Base-by-base conservation (phyloP, 371 early-diverging fungal species). In the Syncephalastrum monosporum region DNA sequence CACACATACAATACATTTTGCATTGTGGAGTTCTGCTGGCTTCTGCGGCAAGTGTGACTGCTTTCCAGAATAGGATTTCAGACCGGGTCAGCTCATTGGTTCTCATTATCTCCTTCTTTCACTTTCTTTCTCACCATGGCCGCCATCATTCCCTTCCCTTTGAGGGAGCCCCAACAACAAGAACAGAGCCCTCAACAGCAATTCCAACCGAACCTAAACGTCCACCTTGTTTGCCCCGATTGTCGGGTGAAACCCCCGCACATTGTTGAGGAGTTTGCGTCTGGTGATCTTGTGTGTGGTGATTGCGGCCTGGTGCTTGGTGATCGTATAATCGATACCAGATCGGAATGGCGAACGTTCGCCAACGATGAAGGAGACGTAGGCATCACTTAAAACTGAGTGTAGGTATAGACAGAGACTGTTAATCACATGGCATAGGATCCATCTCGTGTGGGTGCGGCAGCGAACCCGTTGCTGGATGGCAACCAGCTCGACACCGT, bases 311-410 rank as follows among this genome's bases (percentile, higher is more conserved):
- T 97, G 42, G 94, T 99, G 5, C 82, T 99, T 25, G 97, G 95
- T 43, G 92, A 96, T 74, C 85, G 98, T 50, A 95, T 99, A 58
- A 97, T 99, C 54, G 99, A 99, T 75, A 98, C 99, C 12, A 84
- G 98, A 19, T 93, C 95, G 6, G 99, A 99, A 74, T 99, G 99
- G 99, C 89, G 99, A 63, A 98, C 97, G 0, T 99, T 99, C 79
- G 87, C 92, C 47, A 93, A 96, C 75, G 95, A 94, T 62, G 93
- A 90, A 62, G 93, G 92, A 49, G 95, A 94, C 69, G 79, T 79
- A 79, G 65, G 75, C 57, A 16, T 51, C 21, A 44, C 17, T 33
- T 23, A 42, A 24, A 17, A 4, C 41, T 21, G 12, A 33, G 38
- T 10, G 38, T 33, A 33, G 38, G 38, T 33, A 33, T 33, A 33